Base-by-base conservation (phyloP, 2,329 filamentous ascomycete genomes). In the Aspergillus viridinutans region DNA sequence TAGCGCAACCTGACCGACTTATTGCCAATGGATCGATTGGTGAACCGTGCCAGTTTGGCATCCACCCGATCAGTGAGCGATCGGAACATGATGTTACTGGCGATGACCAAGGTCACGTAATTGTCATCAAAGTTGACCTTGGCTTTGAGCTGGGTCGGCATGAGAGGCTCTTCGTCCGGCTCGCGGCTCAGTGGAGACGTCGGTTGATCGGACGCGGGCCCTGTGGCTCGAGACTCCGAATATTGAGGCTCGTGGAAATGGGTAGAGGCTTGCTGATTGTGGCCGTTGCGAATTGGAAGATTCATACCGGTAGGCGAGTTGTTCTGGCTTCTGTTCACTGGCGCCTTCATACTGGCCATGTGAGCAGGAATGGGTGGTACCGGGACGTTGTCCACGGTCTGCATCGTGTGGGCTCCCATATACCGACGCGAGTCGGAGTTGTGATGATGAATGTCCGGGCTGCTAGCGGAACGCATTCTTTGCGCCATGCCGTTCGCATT, bases 41-140 rank as follows among this genome's bases (percentile, higher is more conserved):
- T 96, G 66, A 92, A 92, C 55, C 90, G 86, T 58, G 89, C 89
- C 57, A 99, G 84, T 74, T 99, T 99, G 28, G 92, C 91, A 69
- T 99, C 94, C 66, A 99, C 97, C 10, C 94, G 89, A 71, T 97
- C 94, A 62, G 94, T 92, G 55, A 99, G 81, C 25, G 90, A 94
- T 64, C 94, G 90, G 75, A 95, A 97, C 43, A 90, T 89, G 67
- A 97, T 97, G 71, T 95, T 96, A 75, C 91, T 95, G 32, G 91
- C 90, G 45, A 96, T 95, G 10, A 99, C 93, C n/a, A 99, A 82
- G 0, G 93, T 97, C 58, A 97, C 89, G 65, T 95, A 95, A 69
- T 92, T 94, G 49, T 89, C 89, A 49, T 94, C 90, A 70, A 90
- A 95, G 69, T 93, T 93, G 56, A 99, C 92, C 72, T 95, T 96